Evolutionary conservation across 192 early-diverging fungal genomes (phyloP).

Genomic region (Coemansia sp.): DNA sequence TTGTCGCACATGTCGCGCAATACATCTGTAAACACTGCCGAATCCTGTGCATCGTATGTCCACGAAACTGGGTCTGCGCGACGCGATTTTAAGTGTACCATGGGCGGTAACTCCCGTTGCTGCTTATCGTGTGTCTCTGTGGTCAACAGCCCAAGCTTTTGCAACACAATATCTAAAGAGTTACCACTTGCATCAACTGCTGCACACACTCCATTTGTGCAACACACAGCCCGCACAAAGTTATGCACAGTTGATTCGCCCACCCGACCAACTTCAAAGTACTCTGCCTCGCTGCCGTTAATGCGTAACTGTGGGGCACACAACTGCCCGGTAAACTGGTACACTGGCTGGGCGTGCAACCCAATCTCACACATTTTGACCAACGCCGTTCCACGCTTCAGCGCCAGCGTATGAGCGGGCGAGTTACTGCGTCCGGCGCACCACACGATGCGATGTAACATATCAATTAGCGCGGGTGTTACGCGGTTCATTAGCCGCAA

Average conservation of each 20-base stretch:
- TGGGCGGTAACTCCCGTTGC: slow-evolving; percentile 45
- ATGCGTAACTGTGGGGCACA: slow-evolving; percentile 74
- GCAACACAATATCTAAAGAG: slow-evolving; percentile 19
- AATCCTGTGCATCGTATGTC: slow-evolving; percentile 71
- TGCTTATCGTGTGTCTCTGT: background rate
- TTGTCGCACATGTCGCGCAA: slow-evolving; percentile 71
- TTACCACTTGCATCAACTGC: background rate
- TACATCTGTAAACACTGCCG: slow-evolving; percentile 68
- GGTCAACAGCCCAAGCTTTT: slow-evolving; percentile 20
- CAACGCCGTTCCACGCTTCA: slow-evolving; percentile 70
- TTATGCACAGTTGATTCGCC: slow-evolving; percentile 19
- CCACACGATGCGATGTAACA: slow-evolving; percentile 76
- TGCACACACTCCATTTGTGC: background rate
- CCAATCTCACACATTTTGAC: slow-evolving; percentile 77
- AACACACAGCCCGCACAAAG: slow-evolving; percentile 17
- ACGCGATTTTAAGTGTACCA: slow-evolving; percentile 68
- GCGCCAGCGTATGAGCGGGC: slow-evolving; percentile 71
- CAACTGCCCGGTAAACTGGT: slow-evolving; percentile 78
- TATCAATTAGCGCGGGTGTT: slow-evolving; percentile 65
- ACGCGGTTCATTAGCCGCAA: slow-evolving; percentile 86
- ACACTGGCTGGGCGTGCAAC: slow-evolving; percentile 69
- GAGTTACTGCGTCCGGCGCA: slow-evolving; percentile 63
- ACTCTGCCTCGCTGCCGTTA: slow-evolving; percentile 6
- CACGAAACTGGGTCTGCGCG: slow-evolving; percentile 56
- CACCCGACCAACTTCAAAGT: slow-evolving; percentile 21